Evolutionary conservation across 2,329 filamentous ascomycete species (phyloP), one percentile per base, ranked within the genome.

Genomic region (Neurospora sp.): DNA sequence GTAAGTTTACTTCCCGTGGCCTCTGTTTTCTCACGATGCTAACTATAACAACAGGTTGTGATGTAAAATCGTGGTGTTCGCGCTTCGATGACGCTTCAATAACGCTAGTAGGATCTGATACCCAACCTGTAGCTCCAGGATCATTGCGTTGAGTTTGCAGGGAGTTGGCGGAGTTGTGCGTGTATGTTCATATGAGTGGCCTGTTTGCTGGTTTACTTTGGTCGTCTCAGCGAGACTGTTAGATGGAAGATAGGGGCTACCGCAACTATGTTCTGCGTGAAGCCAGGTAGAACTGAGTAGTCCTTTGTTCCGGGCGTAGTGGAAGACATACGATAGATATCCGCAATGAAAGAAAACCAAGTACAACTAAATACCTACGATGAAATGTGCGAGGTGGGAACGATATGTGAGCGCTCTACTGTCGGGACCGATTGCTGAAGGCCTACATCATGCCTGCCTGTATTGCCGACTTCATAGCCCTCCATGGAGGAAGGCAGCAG

Each of bases 1-100:
- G 94, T 97, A 88, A 86, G 86, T 85, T 38, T 43, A 17, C 36
- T 66, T 19, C 6, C 6, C 11, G 3, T 62, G 23, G 13, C 28
- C 7, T 62, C 1, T 36, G 52, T 1, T 36, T 33, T 33, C 9
- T 13, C 3, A 36, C 15, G 28, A 33, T 36, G 4, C 52, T 62
- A n/a, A 10, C 5, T 33, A 4, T 62, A 1, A 62, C 23, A 33
- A 62, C 15, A 71, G 70, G 68, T 71, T 36, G 70, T 71, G 36
- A 71, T 71, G 70, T 71, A 33, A 69, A 33, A 40, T 62, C 28
- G 52, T 1, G 1, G 8, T 33, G 15, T 62, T 1, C 13, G 52
- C 28, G 52, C 52, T 62, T 62, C 28, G 28, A 4, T 23, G 23
- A 28, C 46, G 46, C 19, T 4, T 58, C 46, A 3, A 33, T 62